Evolutionary conservation across 2,329 filamentous ascomycete species (phyloP), one percentile per base, ranked within the genome.

Genomic region (Aspergillus novoparasiticus): DNA sequence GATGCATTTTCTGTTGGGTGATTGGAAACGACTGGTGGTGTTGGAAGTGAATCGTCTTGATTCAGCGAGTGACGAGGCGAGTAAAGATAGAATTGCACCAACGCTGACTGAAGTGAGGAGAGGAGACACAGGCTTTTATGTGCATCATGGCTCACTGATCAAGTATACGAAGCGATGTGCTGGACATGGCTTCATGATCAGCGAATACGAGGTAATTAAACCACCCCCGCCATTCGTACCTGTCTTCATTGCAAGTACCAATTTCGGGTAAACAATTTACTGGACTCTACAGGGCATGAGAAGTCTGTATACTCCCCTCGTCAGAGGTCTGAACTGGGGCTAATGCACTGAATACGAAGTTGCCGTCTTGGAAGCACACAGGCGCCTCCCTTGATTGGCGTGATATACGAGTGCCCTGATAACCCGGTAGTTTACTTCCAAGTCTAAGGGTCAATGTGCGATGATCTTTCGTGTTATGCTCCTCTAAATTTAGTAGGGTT

Each of bases 291-390:
- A 8, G 43, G 21, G 43, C 45, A 26, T 26, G 3, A 14, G 46
- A 19, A 30, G 10, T 36, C 51, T 54, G 30, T 54, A 23, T 54
- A 36, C 51, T 36, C 87, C 86, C 86, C 5, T 30, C 51, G 12
- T 21, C 21, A 21, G 30, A 54, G 51, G 51, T 23, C 51, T 54
- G 26, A 36, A 86, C 85, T 1, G 85, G 82, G n/a, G 30, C 51
- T 54, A 54, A 53, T 34, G 30, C 32, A 4, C 12, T 54, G 51
- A 54, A 54, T 36, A 54, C 51, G 51, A 54, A 54, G 30, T 21
- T 54, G 51, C 51, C 51, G 51, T 54, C 51, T 54, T 54, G 30
- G 51, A 36, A 11, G 16, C 30, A 10, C 14, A 6, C 34, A 16
- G 34, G 34, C 34, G 16, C 50, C 26, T 54, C 30, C 9, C 11